Percentiles rank a stretch among this genome's conserved stretches.
These are phyloP conservation scores for Diaporthe helianthi DNA, from an alignment of 2,329 filamentous ascomycete genomes.

Conservation along the genomic window DNA sequence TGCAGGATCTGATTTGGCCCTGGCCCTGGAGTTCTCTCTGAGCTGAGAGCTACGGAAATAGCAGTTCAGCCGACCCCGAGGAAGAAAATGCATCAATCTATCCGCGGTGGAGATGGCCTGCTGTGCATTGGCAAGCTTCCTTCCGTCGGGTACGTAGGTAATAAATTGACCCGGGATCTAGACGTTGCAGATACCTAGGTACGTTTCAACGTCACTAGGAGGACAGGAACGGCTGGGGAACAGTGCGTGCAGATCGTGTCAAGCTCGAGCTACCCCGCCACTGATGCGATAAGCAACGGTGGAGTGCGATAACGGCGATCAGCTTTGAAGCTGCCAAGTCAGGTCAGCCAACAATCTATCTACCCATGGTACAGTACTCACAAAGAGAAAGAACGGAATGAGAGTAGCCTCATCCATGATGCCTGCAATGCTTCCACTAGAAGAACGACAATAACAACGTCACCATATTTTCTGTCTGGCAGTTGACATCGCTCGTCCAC, in stretches of 20 bases:
- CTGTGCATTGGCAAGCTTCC: background rate
- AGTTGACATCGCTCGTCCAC: background rate
- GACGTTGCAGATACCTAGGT: constrained; percentile 21
- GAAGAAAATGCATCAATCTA: constrained; percentile 6
- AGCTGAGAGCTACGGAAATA: background rate
- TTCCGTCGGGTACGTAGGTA: too few species aligned
- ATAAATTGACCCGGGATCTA: background rate
- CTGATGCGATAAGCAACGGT: background rate
- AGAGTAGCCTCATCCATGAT: constrained; percentile 7
- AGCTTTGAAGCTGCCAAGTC: background rate
- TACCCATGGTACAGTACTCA: too few species aligned
- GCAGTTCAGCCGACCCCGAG: constrained; percentile 21
- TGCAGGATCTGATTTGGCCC: background rate
- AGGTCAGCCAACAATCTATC: background rate
- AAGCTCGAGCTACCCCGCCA: constrained; percentile 23
- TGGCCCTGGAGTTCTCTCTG: background rate
- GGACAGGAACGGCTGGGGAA: constrained; percentile 15
- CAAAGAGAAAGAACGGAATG: background rate
- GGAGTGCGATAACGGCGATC: background rate
- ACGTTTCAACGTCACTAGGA: constrained; percentile 11
- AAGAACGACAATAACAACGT: background rate
- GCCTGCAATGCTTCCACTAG: background rate
- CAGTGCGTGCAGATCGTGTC: constrained; percentile 13
- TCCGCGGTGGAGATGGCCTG: constrained; percentile 10
- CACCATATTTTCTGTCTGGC: background rate